Base-by-base conservation (phyloP, 306 rosid species). In the Gillenia trifoliata region DNA sequence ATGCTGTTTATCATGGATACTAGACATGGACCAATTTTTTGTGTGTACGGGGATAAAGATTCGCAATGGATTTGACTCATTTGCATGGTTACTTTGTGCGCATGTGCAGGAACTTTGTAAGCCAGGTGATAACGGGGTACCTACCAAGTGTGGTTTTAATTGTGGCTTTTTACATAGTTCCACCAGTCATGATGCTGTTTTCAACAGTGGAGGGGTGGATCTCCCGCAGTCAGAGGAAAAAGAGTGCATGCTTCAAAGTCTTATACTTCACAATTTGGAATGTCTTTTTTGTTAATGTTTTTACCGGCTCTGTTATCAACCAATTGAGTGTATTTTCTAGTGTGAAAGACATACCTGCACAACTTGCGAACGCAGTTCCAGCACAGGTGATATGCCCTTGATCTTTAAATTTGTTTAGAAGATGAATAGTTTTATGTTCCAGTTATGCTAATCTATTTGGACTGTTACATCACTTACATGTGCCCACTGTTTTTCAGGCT, bases 181-280 rank as follows among this genome's bases (percentile, higher is more conserved):
- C 96, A 68, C 99, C 99, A 59, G 63, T 71, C 50, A 90, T 94
- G 98, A 87, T 94, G 96, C 60, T 84, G 64, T 82, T 90, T 79
- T 89, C 99, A 41, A 59, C 88, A 26, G 66, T 87, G 79, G 99
- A 94, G 83, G 99, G 99, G 26, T 77, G 83, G 69, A 80, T 92
- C 82, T 94, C 99, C 41, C 97, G 99, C 64, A 89, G 99, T 77
- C 81, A 78, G 74, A 89, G 96, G 88, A 94, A 94, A 82, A 87
- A 68, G 84, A 90, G 98, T 79, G 98, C 98, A 20, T 90, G 98
- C 88, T 56, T 57, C 86, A 92, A 94, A 90, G 85, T 94, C 72
- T 84, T 94, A 83, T 88, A 72, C 83, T 94, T 94, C 89, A 83
- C 88, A 40, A 92, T 94, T 80, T 94, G 99, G 99, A 94, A 94